Evolutionary conservation across 2,329 filamentous ascomycete genomes (phyloP).

Genomic region (Pseudofabraea citricarpa): DNA sequence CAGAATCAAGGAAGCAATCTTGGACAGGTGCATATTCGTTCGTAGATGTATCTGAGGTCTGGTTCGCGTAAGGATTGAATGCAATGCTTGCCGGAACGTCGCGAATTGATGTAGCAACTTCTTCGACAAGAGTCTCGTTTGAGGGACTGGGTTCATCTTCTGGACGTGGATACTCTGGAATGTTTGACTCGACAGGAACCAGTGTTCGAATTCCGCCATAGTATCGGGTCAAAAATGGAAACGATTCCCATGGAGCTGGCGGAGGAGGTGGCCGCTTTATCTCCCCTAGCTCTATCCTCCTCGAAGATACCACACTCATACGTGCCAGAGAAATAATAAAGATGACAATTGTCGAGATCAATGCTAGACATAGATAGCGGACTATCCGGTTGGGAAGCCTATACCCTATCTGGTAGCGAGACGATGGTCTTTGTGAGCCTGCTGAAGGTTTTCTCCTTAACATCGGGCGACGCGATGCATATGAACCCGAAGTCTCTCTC

Average conservation of each 20-base stretch:
- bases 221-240: conserved; percentile 80
- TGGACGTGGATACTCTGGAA: conserved; percentile 73
- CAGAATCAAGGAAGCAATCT: conserved; percentile 74
- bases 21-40: conserved; percentile 47
- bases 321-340: conserved; percentile 74
- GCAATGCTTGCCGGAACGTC: conserved; percentile 42
- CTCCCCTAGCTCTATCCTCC: conserved; percentile 49
- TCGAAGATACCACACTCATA: conserved; percentile 67
- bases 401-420: conserved; percentile 10
- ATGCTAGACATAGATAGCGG: conserved; percentile 69
- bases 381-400: conserved; percentile 65
- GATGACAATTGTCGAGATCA: conserved; percentile 65
- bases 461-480: conserved; percentile 25
- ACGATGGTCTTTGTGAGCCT: conserved; percentile 9
- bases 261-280: conserved; percentile 59
- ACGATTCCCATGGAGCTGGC: conserved; percentile 72
- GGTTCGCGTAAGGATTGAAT: conserved; percentile 60
- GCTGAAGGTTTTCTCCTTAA: conserved; percentile 19
- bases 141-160: conserved; percentile 51
- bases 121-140: conserved; percentile 27
- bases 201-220: conserved; percentile 81
- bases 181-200: conserved; percentile 59
- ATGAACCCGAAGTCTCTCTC: conserved; percentile 24
- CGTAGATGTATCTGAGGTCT: conserved; percentile 43
- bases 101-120: conserved; percentile 30